These are phyloP conservation scores for Pulveroboletus sp. DNA, from an alignment of 768 basidiomycete genomes.

Conservation along the genomic window DNA sequence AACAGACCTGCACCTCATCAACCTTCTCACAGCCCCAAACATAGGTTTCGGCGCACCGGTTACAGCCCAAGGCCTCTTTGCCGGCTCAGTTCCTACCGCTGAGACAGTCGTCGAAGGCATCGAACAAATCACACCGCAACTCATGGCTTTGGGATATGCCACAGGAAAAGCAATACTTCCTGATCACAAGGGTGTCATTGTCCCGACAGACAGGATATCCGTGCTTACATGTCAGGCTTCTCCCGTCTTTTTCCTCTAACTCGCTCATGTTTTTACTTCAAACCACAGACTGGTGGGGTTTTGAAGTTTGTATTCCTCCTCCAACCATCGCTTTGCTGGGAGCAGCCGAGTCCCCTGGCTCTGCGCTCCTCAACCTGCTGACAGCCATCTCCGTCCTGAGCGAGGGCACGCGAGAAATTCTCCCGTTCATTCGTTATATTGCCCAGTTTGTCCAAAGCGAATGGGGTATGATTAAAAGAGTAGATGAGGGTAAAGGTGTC, in stretches of 20 bases:
- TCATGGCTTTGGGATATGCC: slow-evolving; percentile 75
- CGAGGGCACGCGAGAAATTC: slow-evolving; percentile 74
- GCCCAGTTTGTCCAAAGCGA: slow-evolving; percentile 76
- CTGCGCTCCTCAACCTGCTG: slow-evolving; percentile 65
- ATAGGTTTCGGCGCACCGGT: slow-evolving; percentile 73
- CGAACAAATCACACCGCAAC: slow-evolving; percentile 65
- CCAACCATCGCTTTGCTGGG: slow-evolving; percentile 58
- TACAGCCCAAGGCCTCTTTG: slow-evolving; percentile 59
- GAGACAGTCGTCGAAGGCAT: slow-evolving; percentile 67
- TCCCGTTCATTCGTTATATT: slow-evolving; percentile 82
- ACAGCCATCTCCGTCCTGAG: slow-evolving; percentile 65
- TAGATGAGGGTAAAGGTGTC: slow-evolving; percentile 71
- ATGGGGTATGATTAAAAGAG: slow-evolving; percentile 55
- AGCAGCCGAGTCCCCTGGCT: slow-evolving; percentile 55
- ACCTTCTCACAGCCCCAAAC: slow-evolving; percentile 55
- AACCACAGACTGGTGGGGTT: slow-evolving; percentile 81
- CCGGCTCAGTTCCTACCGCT: slow-evolving; percentile 73
- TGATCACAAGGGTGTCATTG: slow-evolving; percentile 65
- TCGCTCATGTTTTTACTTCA: slow-evolving; percentile 4
- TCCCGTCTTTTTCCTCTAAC: neutral
- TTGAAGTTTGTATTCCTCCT: slow-evolving; percentile 72
- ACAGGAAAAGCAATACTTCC: slow-evolving; percentile 61
- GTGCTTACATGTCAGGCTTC: slow-evolving; percentile 67
- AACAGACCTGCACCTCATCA: slow-evolving; percentile 56
- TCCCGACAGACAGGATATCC: slow-evolving; percentile 73